These are phyloP conservation scores for Strigomonas culicis DNA, from an alignment of 208 protist genomes.

Conservation along the genomic window DNA sequence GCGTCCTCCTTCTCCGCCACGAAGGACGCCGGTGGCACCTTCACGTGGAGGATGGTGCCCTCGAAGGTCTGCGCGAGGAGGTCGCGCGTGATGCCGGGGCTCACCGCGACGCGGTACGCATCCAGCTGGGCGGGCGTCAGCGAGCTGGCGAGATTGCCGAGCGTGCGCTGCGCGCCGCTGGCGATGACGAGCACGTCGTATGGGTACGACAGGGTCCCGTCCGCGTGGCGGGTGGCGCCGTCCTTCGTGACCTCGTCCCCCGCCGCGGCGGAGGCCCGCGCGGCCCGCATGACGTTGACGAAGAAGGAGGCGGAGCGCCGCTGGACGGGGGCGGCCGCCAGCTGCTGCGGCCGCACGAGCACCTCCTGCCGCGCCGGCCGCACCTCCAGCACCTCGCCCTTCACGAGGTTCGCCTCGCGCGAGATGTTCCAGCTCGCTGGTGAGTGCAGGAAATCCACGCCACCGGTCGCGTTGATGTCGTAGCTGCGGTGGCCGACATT, in stretches of 20 bases:
- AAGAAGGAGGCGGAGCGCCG: not conserved
- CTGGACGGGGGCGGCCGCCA: not conserved
- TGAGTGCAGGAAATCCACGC: constrained; percentile 60
- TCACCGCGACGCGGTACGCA: constrained; percentile 67
- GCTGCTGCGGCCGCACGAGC: constrained; percentile 11
- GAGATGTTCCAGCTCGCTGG: constrained; percentile 79
- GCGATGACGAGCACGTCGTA: constrained; percentile 86
- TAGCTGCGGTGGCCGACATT: constrained; percentile 87
- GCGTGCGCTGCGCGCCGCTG: constrained; percentile 47
- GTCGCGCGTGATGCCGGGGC: constrained; percentile 77
- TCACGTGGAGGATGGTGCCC: constrained; percentile 75
- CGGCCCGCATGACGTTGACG: not conserved
- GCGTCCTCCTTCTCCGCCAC: constrained; percentile 28
- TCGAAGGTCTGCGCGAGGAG: constrained; percentile 50
- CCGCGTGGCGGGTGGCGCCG: constrained; percentile 17
- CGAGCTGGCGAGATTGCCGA: constrained; percentile 36
- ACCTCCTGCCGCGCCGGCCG: constrained; percentile 44
- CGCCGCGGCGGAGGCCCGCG: not conserved
- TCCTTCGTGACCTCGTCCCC: constrained; percentile 14
- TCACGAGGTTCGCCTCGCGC: constrained; percentile 62
- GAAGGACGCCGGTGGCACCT: constrained; percentile 77
- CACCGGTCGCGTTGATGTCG: constrained; percentile 74
- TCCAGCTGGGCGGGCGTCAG: constrained; percentile 38
- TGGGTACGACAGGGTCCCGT: constrained; percentile 36
- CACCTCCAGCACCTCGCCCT: constrained; percentile 52